Evolutionary conservation across 495 filamentous ascomycete species (phyloP).

Genomic region (Tuber magnatum): DNA sequence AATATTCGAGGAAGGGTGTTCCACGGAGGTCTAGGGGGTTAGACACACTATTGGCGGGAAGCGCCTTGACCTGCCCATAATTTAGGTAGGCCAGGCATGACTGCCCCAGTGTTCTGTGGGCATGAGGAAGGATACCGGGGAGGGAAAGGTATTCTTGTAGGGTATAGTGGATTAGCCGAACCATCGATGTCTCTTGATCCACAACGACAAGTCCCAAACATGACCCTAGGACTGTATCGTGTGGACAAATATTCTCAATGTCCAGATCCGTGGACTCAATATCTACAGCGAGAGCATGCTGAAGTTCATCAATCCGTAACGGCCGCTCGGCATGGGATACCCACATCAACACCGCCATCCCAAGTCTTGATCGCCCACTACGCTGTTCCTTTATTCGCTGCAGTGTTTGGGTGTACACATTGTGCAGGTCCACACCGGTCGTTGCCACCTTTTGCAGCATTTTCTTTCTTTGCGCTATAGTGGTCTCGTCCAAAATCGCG

Average conservation of each 20-base stretch:
- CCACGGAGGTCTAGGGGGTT: background rate
- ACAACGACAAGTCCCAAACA: too few species aligned
- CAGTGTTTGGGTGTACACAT: background rate
- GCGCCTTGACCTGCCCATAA: background rate
- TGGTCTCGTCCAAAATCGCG: background rate
- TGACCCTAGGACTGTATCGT: background rate
- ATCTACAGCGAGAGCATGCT: background rate
- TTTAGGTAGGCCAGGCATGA: too few species aligned
- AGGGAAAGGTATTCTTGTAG: too few species aligned
- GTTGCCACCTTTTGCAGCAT: background rate
- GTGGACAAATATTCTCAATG: background rate
- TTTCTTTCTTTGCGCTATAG: background rate
- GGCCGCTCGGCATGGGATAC: background rate
- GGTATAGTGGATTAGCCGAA: too few species aligned
- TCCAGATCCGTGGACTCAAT: background rate
- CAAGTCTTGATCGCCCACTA: background rate
- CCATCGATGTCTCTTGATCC: too few species aligned
- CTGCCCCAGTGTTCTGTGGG: too few species aligned
- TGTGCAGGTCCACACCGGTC: background rate
- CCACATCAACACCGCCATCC: background rate
- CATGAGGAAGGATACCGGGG: too few species aligned
- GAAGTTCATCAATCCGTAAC: too few species aligned
- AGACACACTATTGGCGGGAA: background rate
- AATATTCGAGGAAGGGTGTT: background rate
- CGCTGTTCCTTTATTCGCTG: background rate